Conservation (phyloP, 352 stramenopile genomes). For the Globisporangium emineosum region DNA sequence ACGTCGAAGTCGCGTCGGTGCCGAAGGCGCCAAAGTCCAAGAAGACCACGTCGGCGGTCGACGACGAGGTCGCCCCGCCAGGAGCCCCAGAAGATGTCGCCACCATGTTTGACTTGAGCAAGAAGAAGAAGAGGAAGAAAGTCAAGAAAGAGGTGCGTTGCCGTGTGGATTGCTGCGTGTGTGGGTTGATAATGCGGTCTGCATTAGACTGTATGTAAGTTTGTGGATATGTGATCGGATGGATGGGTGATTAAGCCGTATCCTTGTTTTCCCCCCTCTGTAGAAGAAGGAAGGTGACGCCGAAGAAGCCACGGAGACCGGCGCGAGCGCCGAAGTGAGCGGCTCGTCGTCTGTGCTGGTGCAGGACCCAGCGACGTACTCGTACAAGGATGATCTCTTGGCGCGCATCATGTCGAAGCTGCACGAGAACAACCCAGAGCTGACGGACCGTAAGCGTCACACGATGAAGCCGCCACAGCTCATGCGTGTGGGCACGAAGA, state of each 20-base stretch:
- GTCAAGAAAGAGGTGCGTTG: slow-evolving; percentile 73
- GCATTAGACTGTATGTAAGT: background rate
- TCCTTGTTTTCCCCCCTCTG: background rate
- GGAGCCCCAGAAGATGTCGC: slow-evolving; percentile 84
- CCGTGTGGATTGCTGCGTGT: slow-evolving; percentile 21
- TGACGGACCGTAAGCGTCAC: slow-evolving; percentile 94
- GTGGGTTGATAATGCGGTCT: background rate
- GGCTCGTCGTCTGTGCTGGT: slow-evolving; percentile 58
- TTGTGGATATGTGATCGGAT: background rate
- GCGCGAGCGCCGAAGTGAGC: slow-evolving; percentile 31
- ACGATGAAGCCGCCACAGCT: slow-evolving; percentile 90
- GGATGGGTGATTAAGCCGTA: background rate
- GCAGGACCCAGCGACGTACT: slow-evolving; percentile 91
- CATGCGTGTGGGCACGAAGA: slow-evolving; percentile 94
- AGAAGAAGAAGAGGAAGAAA: slow-evolving; percentile 94
- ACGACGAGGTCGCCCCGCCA: slow-evolving; percentile 39
- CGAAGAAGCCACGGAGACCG: slow-evolving; percentile 22
- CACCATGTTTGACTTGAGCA: slow-evolving; percentile 88
- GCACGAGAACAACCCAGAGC: slow-evolving; percentile 95
- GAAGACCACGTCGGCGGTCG: slow-evolving; percentile 26
- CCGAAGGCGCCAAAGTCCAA: slow-evolving; percentile 35
- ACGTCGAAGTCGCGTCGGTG: slow-evolving; percentile 38
- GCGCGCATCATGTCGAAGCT: slow-evolving; percentile 93
- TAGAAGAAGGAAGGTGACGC: slow-evolving; percentile 65
- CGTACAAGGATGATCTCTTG: slow-evolving; percentile 94